Conservation (phyloP, 768 basidiomycete species). For the Rhizopogon vinicolor region DNA sequence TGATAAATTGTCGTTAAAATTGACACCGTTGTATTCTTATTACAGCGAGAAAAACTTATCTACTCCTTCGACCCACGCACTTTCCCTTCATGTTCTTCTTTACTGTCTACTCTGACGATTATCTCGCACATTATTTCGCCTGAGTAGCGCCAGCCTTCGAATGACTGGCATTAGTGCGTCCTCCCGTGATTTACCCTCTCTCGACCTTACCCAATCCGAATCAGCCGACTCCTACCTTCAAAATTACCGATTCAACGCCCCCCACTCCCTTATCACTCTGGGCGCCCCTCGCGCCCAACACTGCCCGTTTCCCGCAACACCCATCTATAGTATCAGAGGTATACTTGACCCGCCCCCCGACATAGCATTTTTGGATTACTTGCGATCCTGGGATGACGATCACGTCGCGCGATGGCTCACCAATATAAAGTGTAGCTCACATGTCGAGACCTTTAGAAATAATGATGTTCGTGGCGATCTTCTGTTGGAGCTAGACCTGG, state of each 20-base stretch:
- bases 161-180: neutral
- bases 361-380: conserved; percentile 52
- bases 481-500: conserved; percentile 85
- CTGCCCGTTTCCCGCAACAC: conserved; percentile 37
- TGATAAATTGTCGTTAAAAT: neutral
- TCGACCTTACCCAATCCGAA: neutral
- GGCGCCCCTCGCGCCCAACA: conserved; percentile 27
- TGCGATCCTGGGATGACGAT: conserved; percentile 65
- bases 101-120: neutral
- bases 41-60: neutral
- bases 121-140: neutral
- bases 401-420: conserved; percentile 76
- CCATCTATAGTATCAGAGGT: conserved; percentile 27
- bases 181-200: neutral
- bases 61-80: too few relatives aligned
- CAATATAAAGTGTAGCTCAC: conserved; percentile 71
- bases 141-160: neutral
- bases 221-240: too few relatives aligned
- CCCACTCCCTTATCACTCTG: too few relatives aligned
- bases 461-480: conserved; percentile 94
- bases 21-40: neutral
- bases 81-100: neutral
- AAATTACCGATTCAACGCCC: too few relatives aligned
- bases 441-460: conserved; percentile 64
- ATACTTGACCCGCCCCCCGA: conserved; percentile 56